Conservation (phyloP, 345 rosid species). For the Salix caprea region DNA sequence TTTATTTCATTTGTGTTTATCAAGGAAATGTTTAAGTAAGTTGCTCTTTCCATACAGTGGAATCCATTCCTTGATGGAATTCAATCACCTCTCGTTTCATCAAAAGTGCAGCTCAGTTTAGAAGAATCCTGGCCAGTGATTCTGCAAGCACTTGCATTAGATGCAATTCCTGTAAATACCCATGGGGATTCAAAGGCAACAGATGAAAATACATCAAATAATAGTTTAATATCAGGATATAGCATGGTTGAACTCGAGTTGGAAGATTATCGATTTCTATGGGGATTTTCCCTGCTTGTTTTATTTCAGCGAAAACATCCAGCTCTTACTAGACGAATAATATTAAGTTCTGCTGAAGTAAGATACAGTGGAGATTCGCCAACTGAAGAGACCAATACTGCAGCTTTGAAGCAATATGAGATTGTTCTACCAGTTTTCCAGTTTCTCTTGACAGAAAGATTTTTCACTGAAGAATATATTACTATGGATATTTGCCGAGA, state of each 20-base stretch:
- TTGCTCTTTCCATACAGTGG: slow-evolving; percentile 41
- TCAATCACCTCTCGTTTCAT: slow-evolving; percentile 57
- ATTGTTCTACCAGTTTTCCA: slow-evolving; percentile 83
- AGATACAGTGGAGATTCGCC: slow-evolving; percentile 41
- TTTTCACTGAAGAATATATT: slow-evolving; percentile 58
- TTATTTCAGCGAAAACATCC: slow-evolving; percentile 67
- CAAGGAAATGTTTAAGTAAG: neutral
- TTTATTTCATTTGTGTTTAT: neutral
- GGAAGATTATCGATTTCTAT: slow-evolving; percentile 78
- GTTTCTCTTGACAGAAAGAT: slow-evolving; percentile 65
- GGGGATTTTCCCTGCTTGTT: slow-evolving; percentile 80
- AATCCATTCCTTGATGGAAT: slow-evolving; percentile 79
- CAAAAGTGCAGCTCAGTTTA: slow-evolving; percentile 65
- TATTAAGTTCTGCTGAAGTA: slow-evolving; percentile 42
- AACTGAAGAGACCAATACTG: slow-evolving; percentile 39
- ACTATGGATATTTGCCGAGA: slow-evolving; percentile 66
- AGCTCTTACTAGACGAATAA: slow-evolving; percentile 33
- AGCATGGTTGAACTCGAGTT: slow-evolving; percentile 74
- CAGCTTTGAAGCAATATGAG: slow-evolving; percentile 63
- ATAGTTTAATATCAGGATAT: slow-evolving; percentile 67
- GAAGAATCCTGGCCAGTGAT: slow-evolving; percentile 96
- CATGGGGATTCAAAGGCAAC: slow-evolving; percentile 21
- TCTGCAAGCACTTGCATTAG: slow-evolving; percentile 87
- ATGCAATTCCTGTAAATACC: slow-evolving; percentile 65
- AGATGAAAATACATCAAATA: slow-evolving; percentile 34